Conservation (phyloP, 495 filamentous ascomycete genomes). For the Neurospora sp. region DNA sequence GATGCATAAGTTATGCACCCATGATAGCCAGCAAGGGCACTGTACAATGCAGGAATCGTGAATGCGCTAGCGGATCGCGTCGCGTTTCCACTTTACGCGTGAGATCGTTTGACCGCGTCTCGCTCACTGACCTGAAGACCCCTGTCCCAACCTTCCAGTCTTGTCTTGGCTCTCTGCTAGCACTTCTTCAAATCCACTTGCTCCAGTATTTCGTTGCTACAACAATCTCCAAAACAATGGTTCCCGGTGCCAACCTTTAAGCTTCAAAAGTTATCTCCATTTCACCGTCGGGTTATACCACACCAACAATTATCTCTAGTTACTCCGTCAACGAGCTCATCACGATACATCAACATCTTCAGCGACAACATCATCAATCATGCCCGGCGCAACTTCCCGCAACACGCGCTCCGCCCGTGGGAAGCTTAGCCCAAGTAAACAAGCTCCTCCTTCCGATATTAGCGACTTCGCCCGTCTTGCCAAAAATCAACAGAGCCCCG, state of each 20-base stretch:
- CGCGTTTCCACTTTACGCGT: conserved; percentile 13
- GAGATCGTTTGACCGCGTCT: conserved; percentile 2
- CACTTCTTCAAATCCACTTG: background rate
- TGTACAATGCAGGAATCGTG: background rate
- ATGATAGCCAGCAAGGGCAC: background rate
- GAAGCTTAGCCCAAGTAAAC: conserved; percentile 12
- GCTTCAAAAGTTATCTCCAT: background rate
- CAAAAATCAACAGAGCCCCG: conserved; percentile 18
- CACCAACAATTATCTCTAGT: background rate
- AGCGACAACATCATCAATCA: conserved; percentile 7
- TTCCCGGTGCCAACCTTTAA: background rate
- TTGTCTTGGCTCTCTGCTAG: background rate
- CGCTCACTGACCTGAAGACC: background rate
- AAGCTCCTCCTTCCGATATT: conserved; percentile 12
- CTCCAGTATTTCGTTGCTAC: background rate
- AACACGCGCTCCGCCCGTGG: conserved; percentile 15
- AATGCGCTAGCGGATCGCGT: background rate
- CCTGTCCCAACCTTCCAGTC: conserved; percentile 3
- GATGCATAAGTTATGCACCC: background rate
- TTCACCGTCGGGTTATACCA: background rate
- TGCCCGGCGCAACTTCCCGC: conserved; percentile 22
- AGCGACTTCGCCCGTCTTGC: conserved; percentile 32
- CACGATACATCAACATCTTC: background rate
- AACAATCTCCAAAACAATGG: background rate
- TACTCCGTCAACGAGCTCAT: background rate